Percentiles rank a stretch among this genome's conserved stretches.
Conservation (phyloP, 1,284 basidiomycete genomes). For the Schizophyllum amplum region DNA sequence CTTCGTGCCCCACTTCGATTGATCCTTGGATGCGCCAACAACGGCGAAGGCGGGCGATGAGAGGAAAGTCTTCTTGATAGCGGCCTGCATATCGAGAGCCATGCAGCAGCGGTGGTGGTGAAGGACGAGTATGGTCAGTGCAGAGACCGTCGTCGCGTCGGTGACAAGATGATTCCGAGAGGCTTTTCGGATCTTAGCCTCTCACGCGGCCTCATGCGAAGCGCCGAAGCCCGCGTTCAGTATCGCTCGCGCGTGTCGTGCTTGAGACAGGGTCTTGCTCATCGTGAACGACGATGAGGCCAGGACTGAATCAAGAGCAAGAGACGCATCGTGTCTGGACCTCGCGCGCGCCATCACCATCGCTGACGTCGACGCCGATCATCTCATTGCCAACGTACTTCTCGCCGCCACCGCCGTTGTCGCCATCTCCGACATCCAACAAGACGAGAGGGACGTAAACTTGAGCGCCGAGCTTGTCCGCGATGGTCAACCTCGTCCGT, state of each 20-base stretch:
- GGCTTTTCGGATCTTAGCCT: no score
- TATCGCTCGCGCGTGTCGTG: no score
- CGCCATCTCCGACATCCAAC: not conserved
- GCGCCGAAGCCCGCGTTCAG: no score
- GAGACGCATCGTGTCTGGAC: no score
- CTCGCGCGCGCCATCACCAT: not conserved
- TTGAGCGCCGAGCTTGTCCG: not conserved
- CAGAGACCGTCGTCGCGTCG: no score
- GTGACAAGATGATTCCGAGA: no score
- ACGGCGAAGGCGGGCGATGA: slow-evolving; percentile 61
- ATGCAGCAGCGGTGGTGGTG: not conserved
- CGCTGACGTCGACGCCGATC: not conserved
- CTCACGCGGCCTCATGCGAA: no score
- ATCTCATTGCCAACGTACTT: no score
- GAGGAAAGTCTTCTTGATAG: slow-evolving; percentile 51
- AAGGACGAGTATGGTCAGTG: not conserved
- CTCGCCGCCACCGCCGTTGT: not conserved
- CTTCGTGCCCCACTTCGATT: slow-evolving; percentile 68
- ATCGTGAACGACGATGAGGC: not conserved
- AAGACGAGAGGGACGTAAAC: not conserved
- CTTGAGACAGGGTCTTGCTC: not conserved
- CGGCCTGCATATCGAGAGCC: slow-evolving; percentile 1
- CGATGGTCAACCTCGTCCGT: not conserved
- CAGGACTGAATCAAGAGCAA: not conserved
- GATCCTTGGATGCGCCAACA: slow-evolving; percentile 73